Evolutionary conservation across 371 early-diverging fungal genomes (phyloP).

Genomic region (Mucor mucedo): DNA sequence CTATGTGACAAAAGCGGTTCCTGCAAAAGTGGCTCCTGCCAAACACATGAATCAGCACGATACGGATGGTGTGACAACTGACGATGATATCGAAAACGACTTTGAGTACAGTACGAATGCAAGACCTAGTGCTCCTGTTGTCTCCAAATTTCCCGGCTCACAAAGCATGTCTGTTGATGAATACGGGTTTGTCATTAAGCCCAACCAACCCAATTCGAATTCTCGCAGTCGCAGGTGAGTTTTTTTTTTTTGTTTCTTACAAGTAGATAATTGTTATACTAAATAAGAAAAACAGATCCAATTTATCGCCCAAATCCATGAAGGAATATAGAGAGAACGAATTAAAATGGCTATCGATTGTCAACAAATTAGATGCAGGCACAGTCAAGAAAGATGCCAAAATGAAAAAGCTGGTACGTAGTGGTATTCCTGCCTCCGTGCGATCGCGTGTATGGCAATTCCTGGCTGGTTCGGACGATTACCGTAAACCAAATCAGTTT

Average conservation of each 20-base stretch:
- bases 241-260: too few relatives aligned
- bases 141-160: background rate
- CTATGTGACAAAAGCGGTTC: background rate
- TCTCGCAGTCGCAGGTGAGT: background rate
- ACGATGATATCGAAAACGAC: background rate
- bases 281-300: constrained; percentile 9
- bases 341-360: constrained; percentile 54
- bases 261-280: too few relatives aligned
- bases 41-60: background rate
- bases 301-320: constrained; percentile 40
- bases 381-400: constrained; percentile 55
- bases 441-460: constrained; percentile 79
- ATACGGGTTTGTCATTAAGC: constrained; percentile 61
- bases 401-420: constrained; percentile 72
- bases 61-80: constrained; percentile 4
- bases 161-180: constrained; percentile 44
- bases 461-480: constrained; percentile 58
- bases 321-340: constrained; percentile 58
- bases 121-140: background rate
- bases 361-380: constrained; percentile 50
- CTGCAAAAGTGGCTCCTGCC: background rate
- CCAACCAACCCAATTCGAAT: constrained; percentile 1
- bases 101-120: background rate
- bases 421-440: constrained; percentile 77
- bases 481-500: constrained; percentile 41